Conservation (phyloP, 1,284 basidiomycete genomes). For the Austroboletus novae-zelandiae region DNA sequence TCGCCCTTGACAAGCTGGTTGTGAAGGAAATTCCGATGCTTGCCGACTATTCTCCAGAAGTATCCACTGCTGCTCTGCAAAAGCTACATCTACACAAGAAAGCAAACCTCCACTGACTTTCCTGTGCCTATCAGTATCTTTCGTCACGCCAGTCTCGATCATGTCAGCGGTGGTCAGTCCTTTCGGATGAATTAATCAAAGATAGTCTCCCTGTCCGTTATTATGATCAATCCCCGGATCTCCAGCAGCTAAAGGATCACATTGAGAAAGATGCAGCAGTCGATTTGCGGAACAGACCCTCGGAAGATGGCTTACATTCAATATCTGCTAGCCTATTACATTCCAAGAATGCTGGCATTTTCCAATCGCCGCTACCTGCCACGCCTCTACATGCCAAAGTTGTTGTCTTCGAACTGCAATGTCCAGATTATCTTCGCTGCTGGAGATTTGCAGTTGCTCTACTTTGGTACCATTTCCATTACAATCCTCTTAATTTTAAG, state of each 20-base stretch:
- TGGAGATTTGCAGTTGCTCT: constrained; percentile 3
- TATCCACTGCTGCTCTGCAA: neutral
- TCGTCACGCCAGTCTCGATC: neutral
- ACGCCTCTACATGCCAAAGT: neutral
- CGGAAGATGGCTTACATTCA: too few relatives aligned
- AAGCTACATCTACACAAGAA: neutral
- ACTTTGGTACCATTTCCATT: neutral
- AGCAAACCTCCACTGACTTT: neutral
- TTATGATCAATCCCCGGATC: neutral
- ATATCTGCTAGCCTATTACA: too few relatives aligned
- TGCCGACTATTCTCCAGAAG: neutral
- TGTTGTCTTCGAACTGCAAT: constrained; percentile 7
- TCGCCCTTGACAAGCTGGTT: neutral
- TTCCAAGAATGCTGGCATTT: too few relatives aligned
- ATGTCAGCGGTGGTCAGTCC: neutral
- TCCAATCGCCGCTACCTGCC: neutral
- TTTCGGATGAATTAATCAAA: constrained; percentile 20
- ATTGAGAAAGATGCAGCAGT: neutral
- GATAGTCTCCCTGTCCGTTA: neutral
- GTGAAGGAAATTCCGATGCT: neutral
- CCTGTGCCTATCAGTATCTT: neutral
- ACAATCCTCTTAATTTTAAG: neutral
- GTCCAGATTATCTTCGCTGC: neutral
- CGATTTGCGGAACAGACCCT: too few relatives aligned
- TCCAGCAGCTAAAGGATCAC: neutral